Percentiles rank a stretch among this genome's conserved stretches.
These are phyloP conservation scores for Kockiozyma suomiensis DNA, from an alignment of 805 yeast genomes.

Conservation along the genomic window DNA sequence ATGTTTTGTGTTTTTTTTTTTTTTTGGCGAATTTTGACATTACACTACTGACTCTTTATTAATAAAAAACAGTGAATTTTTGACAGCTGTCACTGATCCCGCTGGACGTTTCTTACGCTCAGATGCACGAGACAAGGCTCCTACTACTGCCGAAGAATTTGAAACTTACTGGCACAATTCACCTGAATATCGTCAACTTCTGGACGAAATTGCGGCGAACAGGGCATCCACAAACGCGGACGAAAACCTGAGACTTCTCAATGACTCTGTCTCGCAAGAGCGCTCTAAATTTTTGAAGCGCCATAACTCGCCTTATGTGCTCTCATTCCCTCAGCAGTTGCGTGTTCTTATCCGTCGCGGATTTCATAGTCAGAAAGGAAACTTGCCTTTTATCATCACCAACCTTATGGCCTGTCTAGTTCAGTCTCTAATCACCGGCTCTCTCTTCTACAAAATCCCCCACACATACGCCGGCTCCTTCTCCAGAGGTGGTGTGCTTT, in stretches of 20 bases:
- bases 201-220: slow-evolving; percentile 52
- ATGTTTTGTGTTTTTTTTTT: neutral
- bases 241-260: slow-evolving; percentile 44
- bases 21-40: no score
- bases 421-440: slow-evolving; percentile 64
- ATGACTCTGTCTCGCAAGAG: slow-evolving; percentile 45
- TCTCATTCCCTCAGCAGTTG: slow-evolving; percentile 54
- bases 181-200: slow-evolving; percentile 47
- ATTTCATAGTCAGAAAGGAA: slow-evolving; percentile 58
- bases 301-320: slow-evolving; percentile 50
- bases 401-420: slow-evolving; percentile 52
- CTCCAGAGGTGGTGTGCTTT: slow-evolving; percentile 66
- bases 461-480: slow-evolving; percentile 58
- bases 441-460: slow-evolving; percentile 60
- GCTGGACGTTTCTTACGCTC: slow-evolving; percentile 54
- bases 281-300: slow-evolving; percentile 46
- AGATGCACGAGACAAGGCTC: slow-evolving; percentile 58
- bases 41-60: no score
- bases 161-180: slow-evolving; percentile 60
- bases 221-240: slow-evolving; percentile 40
- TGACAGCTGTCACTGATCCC: slow-evolving; percentile 54
- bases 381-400: slow-evolving; percentile 53
- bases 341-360: slow-evolving; percentile 33
- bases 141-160: slow-evolving; percentile 65
- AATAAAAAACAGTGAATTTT: slow-evolving; percentile 15